Conservation (phyloP, 805 yeast species). For the Alloascoidea hylecoeti region DNA sequence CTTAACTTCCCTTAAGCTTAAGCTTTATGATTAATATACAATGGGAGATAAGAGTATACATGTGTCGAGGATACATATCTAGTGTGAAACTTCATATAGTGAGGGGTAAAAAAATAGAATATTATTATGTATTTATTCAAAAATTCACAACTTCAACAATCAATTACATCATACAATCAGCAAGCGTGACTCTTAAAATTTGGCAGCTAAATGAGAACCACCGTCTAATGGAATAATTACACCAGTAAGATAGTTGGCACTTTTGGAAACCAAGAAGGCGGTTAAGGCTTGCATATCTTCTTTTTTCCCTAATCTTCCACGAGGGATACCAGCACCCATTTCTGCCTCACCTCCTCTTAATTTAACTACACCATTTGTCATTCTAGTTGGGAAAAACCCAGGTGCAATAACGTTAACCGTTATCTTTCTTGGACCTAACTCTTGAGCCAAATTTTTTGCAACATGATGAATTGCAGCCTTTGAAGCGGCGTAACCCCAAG, state of each 20-base stretch:
- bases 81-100: too few relatives aligned
- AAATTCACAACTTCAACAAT: too few relatives aligned
- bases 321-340: slow-evolving; percentile 38
- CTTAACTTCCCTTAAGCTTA: too few relatives aligned
- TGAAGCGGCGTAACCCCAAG: slow-evolving; percentile 61
- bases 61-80: too few relatives aligned
- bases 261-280: slow-evolving; percentile 40
- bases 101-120: too few relatives aligned
- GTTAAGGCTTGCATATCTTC: slow-evolving; percentile 43
- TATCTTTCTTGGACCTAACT: slow-evolving; percentile 51
- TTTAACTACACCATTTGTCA: slow-evolving; percentile 52
- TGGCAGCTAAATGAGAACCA: slow-evolving; percentile 40
- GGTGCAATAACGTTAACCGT: slow-evolving; percentile 64
- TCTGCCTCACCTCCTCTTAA: slow-evolving; percentile 31
- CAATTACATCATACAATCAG: too few relatives aligned
- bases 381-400: slow-evolving; percentile 64
- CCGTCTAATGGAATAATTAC: slow-evolving; percentile 60
- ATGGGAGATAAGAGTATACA: too few relatives aligned
- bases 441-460: slow-evolving; percentile 47
- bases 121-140: too few relatives aligned
- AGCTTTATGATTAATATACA: too few relatives aligned
- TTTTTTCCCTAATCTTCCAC: slow-evolving; percentile 45
- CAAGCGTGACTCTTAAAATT: too few relatives aligned
- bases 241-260: slow-evolving; percentile 52
- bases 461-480: slow-evolving; percentile 65